A percentile compares a stretch with the other conserved stretches of the same genome.
Evolutionary conservation across 768 basidiomycete species (phyloP).

Genomic region (Mycena maculata): DNA sequence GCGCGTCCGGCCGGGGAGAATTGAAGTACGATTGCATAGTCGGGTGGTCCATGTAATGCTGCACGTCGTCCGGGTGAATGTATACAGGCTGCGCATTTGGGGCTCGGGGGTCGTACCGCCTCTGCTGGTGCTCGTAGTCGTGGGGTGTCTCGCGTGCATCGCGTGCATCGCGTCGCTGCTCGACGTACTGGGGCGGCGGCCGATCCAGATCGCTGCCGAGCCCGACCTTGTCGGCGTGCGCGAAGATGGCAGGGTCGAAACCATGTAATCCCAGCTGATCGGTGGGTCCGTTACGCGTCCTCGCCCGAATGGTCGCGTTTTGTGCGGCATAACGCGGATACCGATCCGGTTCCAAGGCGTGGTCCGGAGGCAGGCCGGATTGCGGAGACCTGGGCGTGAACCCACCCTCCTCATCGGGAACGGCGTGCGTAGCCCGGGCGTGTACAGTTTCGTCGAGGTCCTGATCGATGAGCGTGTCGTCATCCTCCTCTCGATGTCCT

Average conservation of each 20-base stretch:
- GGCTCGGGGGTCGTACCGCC: constrained; percentile 40
- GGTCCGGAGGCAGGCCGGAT: constrained; percentile 64
- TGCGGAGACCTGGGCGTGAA: constrained; percentile 80
- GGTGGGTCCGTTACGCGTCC: constrained; percentile 66
- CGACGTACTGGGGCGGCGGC: constrained; percentile 44
- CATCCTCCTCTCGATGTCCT: constrained; percentile 56
- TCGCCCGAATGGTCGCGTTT: constrained; percentile 54
- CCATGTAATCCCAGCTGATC: constrained; percentile 72
- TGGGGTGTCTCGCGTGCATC: constrained; percentile 42
- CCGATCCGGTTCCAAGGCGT: constrained; percentile 38
- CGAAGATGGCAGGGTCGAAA: constrained; percentile 68
- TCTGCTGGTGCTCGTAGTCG: constrained; percentile 52
- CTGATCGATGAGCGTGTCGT: constrained; percentile 59
- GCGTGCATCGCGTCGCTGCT: constrained; percentile 40
- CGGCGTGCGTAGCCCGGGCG: constrained; percentile 46
- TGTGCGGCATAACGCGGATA: constrained; percentile 44
- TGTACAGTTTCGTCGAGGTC: constrained; percentile 48
- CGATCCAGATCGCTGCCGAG: constrained; percentile 34
- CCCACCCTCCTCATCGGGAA: constrained; percentile 62
- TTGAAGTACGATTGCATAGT: constrained; percentile 68
- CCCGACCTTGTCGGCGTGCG: constrained; percentile 46
- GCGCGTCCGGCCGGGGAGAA: constrained; percentile 75
- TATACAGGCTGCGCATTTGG: constrained; percentile 49
- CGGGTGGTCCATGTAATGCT: constrained; percentile 69
- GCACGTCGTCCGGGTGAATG: constrained; percentile 66